These are phyloP conservation scores for Cystofilobasidium ferigula DNA, from an alignment of 768 basidiomycete genomes.

Conservation along the genomic window DNA sequence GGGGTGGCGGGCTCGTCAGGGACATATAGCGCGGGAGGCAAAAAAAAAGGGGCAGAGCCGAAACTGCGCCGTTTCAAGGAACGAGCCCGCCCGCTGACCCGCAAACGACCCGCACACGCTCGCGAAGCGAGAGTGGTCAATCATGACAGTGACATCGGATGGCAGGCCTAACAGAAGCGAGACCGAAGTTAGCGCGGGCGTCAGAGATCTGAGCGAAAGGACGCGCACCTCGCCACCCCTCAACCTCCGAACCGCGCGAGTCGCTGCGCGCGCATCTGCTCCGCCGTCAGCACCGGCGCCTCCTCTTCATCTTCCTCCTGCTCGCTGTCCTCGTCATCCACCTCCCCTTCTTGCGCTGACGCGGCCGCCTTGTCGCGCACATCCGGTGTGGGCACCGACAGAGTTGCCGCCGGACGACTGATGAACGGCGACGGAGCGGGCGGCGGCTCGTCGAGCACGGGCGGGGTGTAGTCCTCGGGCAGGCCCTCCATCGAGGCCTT, in stretches of 20 bases:
- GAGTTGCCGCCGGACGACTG: not conserved
- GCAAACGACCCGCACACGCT: too few relatives aligned
- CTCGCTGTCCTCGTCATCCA: not conserved
- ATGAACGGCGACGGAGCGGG: not conserved
- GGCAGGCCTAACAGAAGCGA: too few relatives aligned
- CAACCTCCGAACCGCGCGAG: slow-evolving; percentile 15
- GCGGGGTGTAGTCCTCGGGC: not conserved
- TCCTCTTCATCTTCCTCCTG: not conserved
- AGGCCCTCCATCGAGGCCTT: slow-evolving; percentile 18
- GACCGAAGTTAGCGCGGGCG: too few relatives aligned
- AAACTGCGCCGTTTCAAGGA: too few relatives aligned
- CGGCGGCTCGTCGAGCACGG: not conserved
- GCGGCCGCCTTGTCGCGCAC: not conserved
- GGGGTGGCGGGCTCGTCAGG: too few relatives aligned
- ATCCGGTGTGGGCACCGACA: not conserved
- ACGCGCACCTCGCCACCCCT: too few relatives aligned
- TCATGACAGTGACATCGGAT: too few relatives aligned
- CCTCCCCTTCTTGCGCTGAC: not conserved
- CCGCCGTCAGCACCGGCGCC: slow-evolving; percentile 6
- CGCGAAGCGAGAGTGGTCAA: too few relatives aligned
- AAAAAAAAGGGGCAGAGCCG: too few relatives aligned
- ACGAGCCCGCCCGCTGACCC: too few relatives aligned
- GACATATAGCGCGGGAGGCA: too few relatives aligned
- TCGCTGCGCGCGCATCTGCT: slow-evolving; percentile 6
- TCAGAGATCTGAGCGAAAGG: too few relatives aligned